phyloP scores from a whole-genome alignment of 2,329 filamentous ascomycete species.

The Fragosphaeria purpurea region DNA sequence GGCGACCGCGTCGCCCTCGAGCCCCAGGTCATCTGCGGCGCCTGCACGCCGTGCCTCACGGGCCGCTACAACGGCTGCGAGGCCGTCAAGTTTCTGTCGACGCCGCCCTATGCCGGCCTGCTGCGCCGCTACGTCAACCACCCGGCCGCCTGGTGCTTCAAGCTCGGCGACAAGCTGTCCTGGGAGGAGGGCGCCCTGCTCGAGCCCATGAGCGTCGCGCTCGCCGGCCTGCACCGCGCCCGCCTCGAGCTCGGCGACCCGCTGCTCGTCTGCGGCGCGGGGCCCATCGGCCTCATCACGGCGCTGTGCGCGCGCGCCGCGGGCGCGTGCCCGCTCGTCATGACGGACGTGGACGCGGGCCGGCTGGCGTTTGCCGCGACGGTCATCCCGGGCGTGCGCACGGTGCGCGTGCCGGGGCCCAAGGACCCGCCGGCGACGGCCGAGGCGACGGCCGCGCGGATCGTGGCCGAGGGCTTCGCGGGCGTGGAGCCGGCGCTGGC shows the following conservation, averaged over 20 bases:
- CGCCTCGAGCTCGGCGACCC: slow-evolving; percentile 75
- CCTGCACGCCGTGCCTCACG: slow-evolving; percentile 82
- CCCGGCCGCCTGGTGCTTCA: slow-evolving; percentile 90
- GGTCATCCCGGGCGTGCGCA: slow-evolving; percentile 67
- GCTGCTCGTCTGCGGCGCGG: slow-evolving; percentile 82
- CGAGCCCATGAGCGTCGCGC: slow-evolving; percentile 80
- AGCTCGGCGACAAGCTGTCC: slow-evolving; percentile 74
- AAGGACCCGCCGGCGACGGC: slow-evolving; percentile 28
- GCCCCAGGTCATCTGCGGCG: slow-evolving; percentile 84
- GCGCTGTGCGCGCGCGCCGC: slow-evolving; percentile 76
- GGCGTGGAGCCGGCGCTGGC: slow-evolving; percentile 72
- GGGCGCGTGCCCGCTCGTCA: slow-evolving; percentile 81
- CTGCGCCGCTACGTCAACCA: slow-evolving; percentile 91
- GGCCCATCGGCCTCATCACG: slow-evolving; percentile 86
- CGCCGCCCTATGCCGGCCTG: slow-evolving; percentile 78
- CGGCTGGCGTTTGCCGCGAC: slow-evolving; percentile 76
- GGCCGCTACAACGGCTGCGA: slow-evolving; percentile 95
- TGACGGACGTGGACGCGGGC: slow-evolving; percentile 88
- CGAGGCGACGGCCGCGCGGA: slow-evolving; percentile 60
- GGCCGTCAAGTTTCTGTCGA: slow-evolving; percentile 75
- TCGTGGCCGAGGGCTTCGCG: slow-evolving; percentile 58
- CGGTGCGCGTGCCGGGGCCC: slow-evolving; percentile 57
- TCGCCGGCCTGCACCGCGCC: slow-evolving; percentile 79
- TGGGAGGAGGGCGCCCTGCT: slow-evolving; percentile 86
- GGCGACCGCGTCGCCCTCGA: slow-evolving; percentile 92